Evolutionary conservation across 805 yeast genomes (phyloP), one percentile per base, ranked within the genome.

Genomic region (Priceomyces castillae): DNA sequence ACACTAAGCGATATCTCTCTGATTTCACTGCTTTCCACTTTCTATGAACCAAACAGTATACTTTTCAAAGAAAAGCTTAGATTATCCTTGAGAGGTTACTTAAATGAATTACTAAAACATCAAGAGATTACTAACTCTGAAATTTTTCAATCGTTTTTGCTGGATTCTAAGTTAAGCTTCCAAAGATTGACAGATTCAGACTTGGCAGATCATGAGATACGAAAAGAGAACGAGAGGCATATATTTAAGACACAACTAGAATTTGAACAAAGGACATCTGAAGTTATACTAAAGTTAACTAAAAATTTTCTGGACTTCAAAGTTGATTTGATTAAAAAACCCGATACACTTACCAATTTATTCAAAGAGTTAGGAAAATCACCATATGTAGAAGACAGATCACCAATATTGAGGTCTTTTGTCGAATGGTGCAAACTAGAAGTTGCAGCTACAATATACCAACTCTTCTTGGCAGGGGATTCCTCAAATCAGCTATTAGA

Each of bases 351-450:
- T 17, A 64, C 77, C 2, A 67, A 73, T 15, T 59, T 92, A 9
- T 82, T 92, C 51, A 56, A 71, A 22, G 95, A 89, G 53, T 69
- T 94, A 19, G 84, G 84, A 41, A 58, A 61, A 3, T 76, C 81
- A 31, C 60, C 67, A 0, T 68, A 65, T 11, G 74, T 86, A 5
- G 64, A 64, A 10, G 79, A 85, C 7, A 67, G 89, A 39, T 78
- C 92, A 4, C 84, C 86, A 1, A 71, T 86, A 30, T 69, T 90
- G 35, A 72, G 74, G 49, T 77, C 86, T 38, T 82, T 90, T 50
- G 71, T 88, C 34, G 89, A 86, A 52, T 84, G 96, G 88, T 78
- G 84, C 47, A 81, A 89, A 47, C 77, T 92, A 9, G 92, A 90
- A 58, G 63, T 88, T 7, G 88, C 97, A 0, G 86, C 96, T 0